Base-by-base conservation (phyloP, 495 filamentous ascomycete genomes). In the Penicillium paradoxum region DNA sequence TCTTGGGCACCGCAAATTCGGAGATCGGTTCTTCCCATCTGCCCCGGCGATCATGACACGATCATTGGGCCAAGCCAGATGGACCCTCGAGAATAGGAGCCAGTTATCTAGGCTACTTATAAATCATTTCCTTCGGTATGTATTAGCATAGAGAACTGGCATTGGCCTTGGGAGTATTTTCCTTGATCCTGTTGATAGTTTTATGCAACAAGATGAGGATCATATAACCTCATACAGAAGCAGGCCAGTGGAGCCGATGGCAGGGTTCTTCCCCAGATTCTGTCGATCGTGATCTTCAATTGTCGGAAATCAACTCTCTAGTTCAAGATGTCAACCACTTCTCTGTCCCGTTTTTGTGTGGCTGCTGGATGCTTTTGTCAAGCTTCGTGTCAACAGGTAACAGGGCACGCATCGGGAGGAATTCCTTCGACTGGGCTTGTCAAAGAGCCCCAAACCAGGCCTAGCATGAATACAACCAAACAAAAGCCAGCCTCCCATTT, bases 261-360 rank as follows among this genome's bases (percentile, higher is more conserved):
- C 39, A 21, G 25, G 39, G 8, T 25, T 34, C 21, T 36, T 36
- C 49, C 49, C 30, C 38, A 34, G 48, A 27, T 33, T 34, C 49
- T 24, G 39, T 32, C 49, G 49, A 51, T 50, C 37, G 6, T 41
- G 47, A 50, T 51, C 39, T 43, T 43, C 48, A 22, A 8, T 13
- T 43, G 19, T 22, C 21, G 38, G 48, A 8, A 34, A 22, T 22
- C 15, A 21, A n/a, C 18, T 40, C 15, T 40, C 15, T n/a, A 6
- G 30, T 5, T 21, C 34, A 27, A 41, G 34, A 39, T 32, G 24
- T 32, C 10, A 39, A 15, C 1, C 6, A n/a, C 5, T 21, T 49
- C 1, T 40, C 21, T 49, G 24, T 6, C 15, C 10, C 32, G 2
- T 41, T 22, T 33, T 9, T 2, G 18, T 21, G 6, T 39, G 10